Evolutionary conservation across 768 basidiomycete species (phyloP).

Genomic region (Suillus bovinus): DNA sequence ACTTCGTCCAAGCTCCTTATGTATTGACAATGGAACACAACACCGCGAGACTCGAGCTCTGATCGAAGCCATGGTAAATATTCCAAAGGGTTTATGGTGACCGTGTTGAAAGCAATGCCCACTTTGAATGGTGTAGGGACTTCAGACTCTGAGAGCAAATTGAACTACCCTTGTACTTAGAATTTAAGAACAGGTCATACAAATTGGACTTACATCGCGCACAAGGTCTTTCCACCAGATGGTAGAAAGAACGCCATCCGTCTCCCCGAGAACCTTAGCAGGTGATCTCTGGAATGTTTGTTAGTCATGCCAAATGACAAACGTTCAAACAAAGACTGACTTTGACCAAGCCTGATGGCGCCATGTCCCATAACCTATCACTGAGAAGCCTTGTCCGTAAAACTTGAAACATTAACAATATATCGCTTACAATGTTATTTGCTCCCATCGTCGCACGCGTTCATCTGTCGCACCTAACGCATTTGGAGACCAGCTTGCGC

Average conservation of each 20-base stretch:
- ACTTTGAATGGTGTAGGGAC: constrained; percentile 34
- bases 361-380: constrained; percentile 49
- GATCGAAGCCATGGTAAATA: constrained; percentile 52
- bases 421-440: constrained; percentile 40
- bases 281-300: constrained; percentile 35
- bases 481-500: constrained; percentile 49
- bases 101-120: constrained; percentile 47
- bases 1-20: constrained; percentile 49
- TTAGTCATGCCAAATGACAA: not conserved
- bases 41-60: constrained; percentile 39
- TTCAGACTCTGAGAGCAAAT: constrained; percentile 35
- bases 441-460: constrained; percentile 40
- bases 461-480: constrained; percentile 37
- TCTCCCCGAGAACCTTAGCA: constrained; percentile 33
- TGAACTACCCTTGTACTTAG: constrained; percentile 13
- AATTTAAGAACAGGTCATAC: not conserved
- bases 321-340: constrained; percentile 22
- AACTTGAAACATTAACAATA: not conserved
- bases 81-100: constrained; percentile 49
- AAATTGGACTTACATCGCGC: constrained; percentile 33
- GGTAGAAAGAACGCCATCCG: constrained; percentile 18
- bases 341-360: constrained; percentile 42
- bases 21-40: constrained; percentile 42
- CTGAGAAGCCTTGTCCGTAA: constrained; percentile 21
- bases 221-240: constrained; percentile 43